Base-by-base conservation (phyloP, 2,329 filamentous ascomycete species). In the Pseudocercospora eumusae region DNA sequence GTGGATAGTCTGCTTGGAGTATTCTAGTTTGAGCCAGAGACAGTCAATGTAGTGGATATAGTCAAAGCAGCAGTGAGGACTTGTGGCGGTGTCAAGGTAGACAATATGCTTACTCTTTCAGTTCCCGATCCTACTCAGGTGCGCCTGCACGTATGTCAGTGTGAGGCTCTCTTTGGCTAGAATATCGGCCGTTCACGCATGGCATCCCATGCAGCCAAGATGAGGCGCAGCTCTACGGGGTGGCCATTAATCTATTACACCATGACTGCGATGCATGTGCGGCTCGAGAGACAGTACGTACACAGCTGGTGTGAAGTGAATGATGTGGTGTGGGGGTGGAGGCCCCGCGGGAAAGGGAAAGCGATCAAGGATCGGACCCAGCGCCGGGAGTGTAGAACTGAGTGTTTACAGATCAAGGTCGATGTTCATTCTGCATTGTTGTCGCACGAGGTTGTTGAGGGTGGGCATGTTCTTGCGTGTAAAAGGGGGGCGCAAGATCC, bases 381-480 rank as follows among this genome's bases (percentile, higher is more conserved):
- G 18, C 44, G 11, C 44, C 47, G 47, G 21, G 10, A 31, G 25
- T 23, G 11, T 23, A n/a, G n/a, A n/a, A n/a, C n/a, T n/a, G 9
- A n/a, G 23, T 23, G 20, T 20, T 50, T 52, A 9, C 7, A 5
- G 7, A 28, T 28, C 23, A 18, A 27, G 11, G 25, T 25, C 25
- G 13, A 25, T 7, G 4, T n/a, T 31, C 44, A 13, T 20, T 5
- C 44, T 47, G 20, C 18, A 21, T 28, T 3, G 20, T 52, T 23
- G 2, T 18, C 15, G 47, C 25, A 15, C 11, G 15, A 27, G 20
- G 13, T 23, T 6, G 13, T 18, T 11, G 25, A 3, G 10, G 7
- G 10, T n/a, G 47, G 47, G 47, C 4, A 52, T 52, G 47, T 52
- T 52, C 47, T 52, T 52, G 47, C 47, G 47, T 10, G 25, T 52